These are phyloP conservation scores for Blastomyces percursus DNA, from an alignment of 2,329 filamentous ascomycete genomes.

Conservation along the genomic window DNA sequence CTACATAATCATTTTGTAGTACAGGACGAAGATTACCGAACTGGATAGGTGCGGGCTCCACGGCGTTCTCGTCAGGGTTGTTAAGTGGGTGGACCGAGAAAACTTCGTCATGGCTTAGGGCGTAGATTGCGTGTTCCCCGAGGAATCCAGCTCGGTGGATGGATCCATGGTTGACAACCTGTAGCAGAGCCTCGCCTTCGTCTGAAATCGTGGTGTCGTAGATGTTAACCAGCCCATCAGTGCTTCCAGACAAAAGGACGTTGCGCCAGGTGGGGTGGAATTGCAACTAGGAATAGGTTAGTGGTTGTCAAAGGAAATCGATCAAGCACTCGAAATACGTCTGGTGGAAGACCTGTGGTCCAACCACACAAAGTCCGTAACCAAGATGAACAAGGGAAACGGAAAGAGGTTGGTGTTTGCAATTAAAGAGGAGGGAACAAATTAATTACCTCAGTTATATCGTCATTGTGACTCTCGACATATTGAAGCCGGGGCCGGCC, in stretches of 20 bases:
- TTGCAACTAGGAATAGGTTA: slow-evolving; percentile 30
- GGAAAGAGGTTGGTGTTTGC: neutral
- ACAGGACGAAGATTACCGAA: slow-evolving; percentile 48
- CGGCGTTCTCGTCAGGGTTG: slow-evolving; percentile 39
- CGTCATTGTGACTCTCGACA: slow-evolving; percentile 44
- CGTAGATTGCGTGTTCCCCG: slow-evolving; percentile 42
- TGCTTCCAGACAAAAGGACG: slow-evolving; percentile 49
- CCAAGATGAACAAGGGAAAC: neutral
- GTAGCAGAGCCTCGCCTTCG: slow-evolving; percentile 52
- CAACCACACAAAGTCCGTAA: neutral
- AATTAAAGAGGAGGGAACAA: neutral
- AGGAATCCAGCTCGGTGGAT: slow-evolving; percentile 53
- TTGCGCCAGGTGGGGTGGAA: slow-evolving; percentile 43
- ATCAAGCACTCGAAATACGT: neutral
- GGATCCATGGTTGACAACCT: slow-evolving; percentile 53
- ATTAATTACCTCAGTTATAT: slow-evolving; percentile 44
- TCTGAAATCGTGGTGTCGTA: slow-evolving; percentile 48
- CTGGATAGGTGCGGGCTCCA: slow-evolving; percentile 35
- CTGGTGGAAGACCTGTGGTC: neutral
- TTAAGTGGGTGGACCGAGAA: slow-evolving; percentile 47
- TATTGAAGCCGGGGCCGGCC: slow-evolving; percentile 29
- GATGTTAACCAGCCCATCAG: slow-evolving; percentile 52
- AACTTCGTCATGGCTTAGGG: slow-evolving; percentile 52
- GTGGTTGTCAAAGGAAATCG: neutral
- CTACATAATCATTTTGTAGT: slow-evolving; percentile 49